phyloP scores from a whole-genome alignment of 75 land plant genomes.

The Isoetes taiwanensis region DNA sequence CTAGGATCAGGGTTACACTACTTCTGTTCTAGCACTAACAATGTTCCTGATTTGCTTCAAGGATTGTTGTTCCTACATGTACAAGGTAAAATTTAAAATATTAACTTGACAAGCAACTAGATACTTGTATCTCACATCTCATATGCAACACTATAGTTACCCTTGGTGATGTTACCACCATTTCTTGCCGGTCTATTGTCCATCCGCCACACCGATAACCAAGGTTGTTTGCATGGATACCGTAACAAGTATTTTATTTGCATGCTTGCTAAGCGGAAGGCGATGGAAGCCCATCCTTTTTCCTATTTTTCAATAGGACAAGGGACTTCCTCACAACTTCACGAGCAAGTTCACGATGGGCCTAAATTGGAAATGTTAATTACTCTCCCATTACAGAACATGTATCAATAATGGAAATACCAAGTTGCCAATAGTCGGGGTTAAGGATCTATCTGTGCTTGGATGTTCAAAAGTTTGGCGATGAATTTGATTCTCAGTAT shows the following conservation, averaged over 20 bases:
- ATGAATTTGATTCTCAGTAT: background rate
- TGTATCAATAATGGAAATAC: no score
- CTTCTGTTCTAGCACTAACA: conserved; percentile 32
- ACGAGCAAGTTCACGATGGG: background rate
- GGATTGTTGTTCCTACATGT: conserved; percentile 49
- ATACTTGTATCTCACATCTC: no score
- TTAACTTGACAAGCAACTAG: no score
- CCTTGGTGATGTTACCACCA: background rate
- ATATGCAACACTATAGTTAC: no score
- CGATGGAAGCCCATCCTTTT: background rate
- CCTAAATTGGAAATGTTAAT: no score
- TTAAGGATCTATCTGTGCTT: background rate
- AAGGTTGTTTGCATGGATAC: background rate
- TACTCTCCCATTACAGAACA: no score
- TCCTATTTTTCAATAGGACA: conserved; percentile 1
- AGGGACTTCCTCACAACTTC: background rate
- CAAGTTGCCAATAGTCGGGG: no score
- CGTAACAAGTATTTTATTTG: background rate
- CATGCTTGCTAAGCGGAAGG: background rate
- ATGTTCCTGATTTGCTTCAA: conserved; percentile 30
- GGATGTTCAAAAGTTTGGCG: background rate
- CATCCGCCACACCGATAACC: conserved; percentile 4
- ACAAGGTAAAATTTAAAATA: no score
- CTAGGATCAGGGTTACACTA: conserved; percentile 40
- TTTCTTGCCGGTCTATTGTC: background rate